A percentile compares a stretch with the other conserved stretches of the same genome.
Conservation (phyloP, 352 stramenopile species). For the Pythium brachiatum region DNA sequence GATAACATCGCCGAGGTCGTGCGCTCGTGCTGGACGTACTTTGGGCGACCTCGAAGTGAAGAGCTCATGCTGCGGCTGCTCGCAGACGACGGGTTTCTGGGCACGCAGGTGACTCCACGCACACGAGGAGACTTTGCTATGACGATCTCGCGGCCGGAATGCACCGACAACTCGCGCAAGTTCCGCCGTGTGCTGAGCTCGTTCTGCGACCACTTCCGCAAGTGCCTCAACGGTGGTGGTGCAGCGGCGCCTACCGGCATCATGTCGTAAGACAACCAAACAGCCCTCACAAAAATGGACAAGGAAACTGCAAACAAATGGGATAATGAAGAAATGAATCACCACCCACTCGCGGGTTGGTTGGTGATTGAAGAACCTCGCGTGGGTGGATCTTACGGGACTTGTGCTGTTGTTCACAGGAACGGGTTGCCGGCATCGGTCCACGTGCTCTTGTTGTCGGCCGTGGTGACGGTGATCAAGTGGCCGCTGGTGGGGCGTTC, state of each 20-base stretch:
- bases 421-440: slow-evolving; percentile 70
- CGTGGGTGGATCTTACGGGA: too few relatives aligned
- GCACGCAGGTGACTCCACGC: slow-evolving; percentile 49
- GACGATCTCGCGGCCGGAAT: slow-evolving; percentile 58
- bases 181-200: slow-evolving; percentile 71
- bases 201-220: slow-evolving; percentile 81
- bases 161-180: slow-evolving; percentile 74
- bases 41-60: slow-evolving; percentile 59
- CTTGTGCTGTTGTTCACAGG: slow-evolving; percentile 26
- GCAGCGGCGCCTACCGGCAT: slow-evolving; percentile 10
- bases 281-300: too few relatives aligned
- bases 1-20: slow-evolving; percentile 70
- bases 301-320: background rate
- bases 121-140: slow-evolving; percentile 55
- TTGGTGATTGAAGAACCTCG: too few relatives aligned
- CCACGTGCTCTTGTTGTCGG: slow-evolving; percentile 60
- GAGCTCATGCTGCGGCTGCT: slow-evolving; percentile 58
- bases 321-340: background rate
- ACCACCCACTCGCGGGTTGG: too few relatives aligned
- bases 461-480: slow-evolving; percentile 65
- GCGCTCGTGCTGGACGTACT: slow-evolving; percentile 73
- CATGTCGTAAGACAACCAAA: slow-evolving; percentile 27
- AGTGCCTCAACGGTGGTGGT: slow-evolving; percentile 30
- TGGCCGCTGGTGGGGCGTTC: slow-evolving; percentile 59
- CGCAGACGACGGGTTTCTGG: slow-evolving; percentile 57